Conservation (phyloP, 345 rosid species). For the Cardiospermum halicacabum region DNA sequence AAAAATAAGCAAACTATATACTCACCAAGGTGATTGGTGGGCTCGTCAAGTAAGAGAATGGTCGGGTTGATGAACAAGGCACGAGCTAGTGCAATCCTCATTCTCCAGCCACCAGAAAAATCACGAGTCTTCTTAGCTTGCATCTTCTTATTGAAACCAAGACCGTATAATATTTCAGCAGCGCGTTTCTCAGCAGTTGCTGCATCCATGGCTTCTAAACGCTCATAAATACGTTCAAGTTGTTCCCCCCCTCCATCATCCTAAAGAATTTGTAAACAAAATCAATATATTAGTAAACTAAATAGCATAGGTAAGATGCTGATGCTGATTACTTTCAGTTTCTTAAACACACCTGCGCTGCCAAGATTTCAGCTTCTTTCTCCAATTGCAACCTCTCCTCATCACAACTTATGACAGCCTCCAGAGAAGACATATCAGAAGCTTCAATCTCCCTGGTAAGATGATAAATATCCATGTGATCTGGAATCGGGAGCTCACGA, state of each 20-base stretch:
- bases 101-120: conserved; percentile 99
- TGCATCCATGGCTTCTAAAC: conserved; percentile 89
- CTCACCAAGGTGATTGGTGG: conserved; percentile 94
- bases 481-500: conserved; percentile 93
- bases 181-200: conserved; percentile 99
- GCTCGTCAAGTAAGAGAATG: conserved; percentile 90
- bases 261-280: conserved; percentile 24
- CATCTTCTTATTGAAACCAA: conserved; percentile 90
- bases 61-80: conserved; percentile 97
- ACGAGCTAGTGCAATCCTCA: conserved; percentile 97
- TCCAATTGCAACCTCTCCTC: conserved; percentile 89
- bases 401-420: conserved; percentile 88
- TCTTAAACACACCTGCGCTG: conserved; percentile 55
- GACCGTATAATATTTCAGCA: conserved; percentile 92
- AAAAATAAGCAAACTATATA: background rate
- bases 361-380: conserved; percentile 80
- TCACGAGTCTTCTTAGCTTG: conserved; percentile 88
- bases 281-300: background rate
- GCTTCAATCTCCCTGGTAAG: conserved; percentile 90
- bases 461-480: conserved; percentile 93
- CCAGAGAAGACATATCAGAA: conserved; percentile 87
- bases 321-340: background rate
- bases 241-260: conserved; percentile 98
- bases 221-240: conserved; percentile 85
- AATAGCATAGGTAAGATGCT: background rate